Base-by-base conservation (phyloP, 108 stramenopile species). In the Cylindrotheca fusiformis region DNA sequence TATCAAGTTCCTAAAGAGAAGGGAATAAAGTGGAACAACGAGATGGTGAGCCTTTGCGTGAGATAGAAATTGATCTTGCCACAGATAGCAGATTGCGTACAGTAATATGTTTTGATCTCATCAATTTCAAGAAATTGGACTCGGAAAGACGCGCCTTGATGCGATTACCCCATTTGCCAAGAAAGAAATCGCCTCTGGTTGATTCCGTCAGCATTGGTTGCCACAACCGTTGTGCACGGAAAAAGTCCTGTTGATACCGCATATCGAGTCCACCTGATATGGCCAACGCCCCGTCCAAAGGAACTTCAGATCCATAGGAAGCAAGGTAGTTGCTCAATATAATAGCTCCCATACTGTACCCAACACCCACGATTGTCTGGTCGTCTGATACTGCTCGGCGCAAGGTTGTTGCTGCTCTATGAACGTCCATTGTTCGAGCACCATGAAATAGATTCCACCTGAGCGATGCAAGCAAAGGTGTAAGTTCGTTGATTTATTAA, bases 321-420 rank as follows among this genome's bases (percentile, higher is more conserved):
- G 93, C 92, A 3, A 88, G 86, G 62, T 95, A 96, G 60, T 97
- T 97, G 49, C 63, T 65, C 26, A 94, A 58, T 12, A 96, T 73
- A 55, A 97, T 96, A 19, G 83, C 91, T 25, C 92, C 92, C 92
- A 93, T 93, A 20, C 66, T 69, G 54, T 85, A 93, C 28, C 92
- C 92, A 1, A 86, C 92, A 3, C 90, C 93, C 1, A 75, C 81
- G 60, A 94, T 51, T 4, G 80, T 23, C 59, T 85, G 88, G 12
- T 70, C 50, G 26, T 22, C 41, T 32, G 23, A 59, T 32, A 93
- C 48, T 2, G 76, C 83, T 41, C 48, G 64, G 46, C 76, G 84
- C 18, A 91, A 26, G 25, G 71, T 76, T 24, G 25, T 61, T 0
- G 94, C 86, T 17, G 94, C 84, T 32, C 71, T 65, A 63, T 88